These are phyloP conservation scores for Panellus pusillus DNA, from an alignment of 768 basidiomycete genomes.

Conservation along the genomic window DNA sequence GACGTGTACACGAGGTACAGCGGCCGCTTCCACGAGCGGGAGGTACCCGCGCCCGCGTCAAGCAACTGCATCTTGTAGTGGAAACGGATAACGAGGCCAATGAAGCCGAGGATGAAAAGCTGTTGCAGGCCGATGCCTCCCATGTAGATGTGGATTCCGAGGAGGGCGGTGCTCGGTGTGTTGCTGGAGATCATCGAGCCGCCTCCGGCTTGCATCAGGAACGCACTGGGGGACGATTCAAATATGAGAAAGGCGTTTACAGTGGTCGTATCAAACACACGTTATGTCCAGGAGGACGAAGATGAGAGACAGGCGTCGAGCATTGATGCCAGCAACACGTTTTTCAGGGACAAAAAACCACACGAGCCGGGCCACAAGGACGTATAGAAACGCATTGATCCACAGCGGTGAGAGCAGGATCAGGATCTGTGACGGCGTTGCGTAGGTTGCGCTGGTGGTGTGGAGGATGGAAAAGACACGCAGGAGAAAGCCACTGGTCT, in stretches of 20 bases:
- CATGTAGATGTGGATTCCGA: conserved; percentile 27
- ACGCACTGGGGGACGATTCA: conserved; percentile 9
- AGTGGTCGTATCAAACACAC: conserved; percentile 1
- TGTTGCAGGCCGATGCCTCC: conserved; percentile 27
- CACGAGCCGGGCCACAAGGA: conserved; percentile 24
- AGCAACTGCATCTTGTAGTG: conserved; percentile 16
- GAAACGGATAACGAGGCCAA: conserved; percentile 19
- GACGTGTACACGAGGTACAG: conserved; percentile 22
- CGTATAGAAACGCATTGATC: conserved; percentile 28
- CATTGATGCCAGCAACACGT: conserved; percentile 18
- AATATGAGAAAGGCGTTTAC: not conserved
- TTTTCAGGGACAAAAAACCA: conserved; percentile 25
- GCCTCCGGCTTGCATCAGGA: conserved; percentile 23
- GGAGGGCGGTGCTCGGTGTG: not conserved
- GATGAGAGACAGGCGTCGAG: conserved; percentile 13
- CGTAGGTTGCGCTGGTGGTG: conserved; percentile 7
- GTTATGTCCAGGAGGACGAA: conserved; percentile 24
- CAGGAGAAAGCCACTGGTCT: conserved; percentile 20
- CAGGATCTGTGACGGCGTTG: conserved; percentile 20
- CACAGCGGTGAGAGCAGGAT: conserved; percentile 28
- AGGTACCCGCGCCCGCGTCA: not conserved
- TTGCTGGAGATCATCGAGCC: conserved; percentile 13
- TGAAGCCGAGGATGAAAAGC: conserved; percentile 24
- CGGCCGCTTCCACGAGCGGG: conserved; percentile 19
- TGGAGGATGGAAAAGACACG: conserved; percentile 15